phyloP scores from a whole-genome alignment of 2,329 filamentous ascomycete genomes.

The Calonectria hongkongensis region DNA sequence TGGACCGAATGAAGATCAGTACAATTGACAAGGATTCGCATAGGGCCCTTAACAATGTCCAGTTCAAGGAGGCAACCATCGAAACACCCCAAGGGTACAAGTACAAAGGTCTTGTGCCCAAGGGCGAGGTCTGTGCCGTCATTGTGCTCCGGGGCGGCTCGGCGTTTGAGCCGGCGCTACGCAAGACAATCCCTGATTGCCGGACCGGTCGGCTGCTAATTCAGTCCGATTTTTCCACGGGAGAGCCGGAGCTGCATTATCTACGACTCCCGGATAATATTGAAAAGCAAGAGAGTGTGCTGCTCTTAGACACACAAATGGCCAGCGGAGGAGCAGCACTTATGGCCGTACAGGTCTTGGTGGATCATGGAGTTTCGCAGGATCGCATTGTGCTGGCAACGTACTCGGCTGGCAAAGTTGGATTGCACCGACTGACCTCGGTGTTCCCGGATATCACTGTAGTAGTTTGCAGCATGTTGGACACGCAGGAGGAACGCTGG shows the following conservation, averaged over 20 bases:
- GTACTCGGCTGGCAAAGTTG: constrained; percentile 90
- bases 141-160: constrained; percentile 92
- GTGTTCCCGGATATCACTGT: constrained; percentile 93
- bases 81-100: constrained; percentile 81
- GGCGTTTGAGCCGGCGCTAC: constrained; percentile 90
- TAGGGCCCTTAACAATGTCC: constrained; percentile 85
- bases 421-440: constrained; percentile 87
- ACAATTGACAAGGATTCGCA: constrained; percentile 28
- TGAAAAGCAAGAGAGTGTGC: constrained; percentile 83
- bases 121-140: constrained; percentile 88
- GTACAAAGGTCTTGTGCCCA: constrained; percentile 83
- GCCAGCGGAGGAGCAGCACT: constrained; percentile 88
- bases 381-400: constrained; percentile 94
- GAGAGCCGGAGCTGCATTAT: constrained; percentile 95
- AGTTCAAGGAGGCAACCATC: constrained; percentile 79
- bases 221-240: constrained; percentile 88
- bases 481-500: constrained; percentile 91
- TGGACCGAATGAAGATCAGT: not conserved
- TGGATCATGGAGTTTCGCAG: constrained; percentile 92
- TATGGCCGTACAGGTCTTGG: constrained; percentile 97
- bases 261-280: constrained; percentile 86
- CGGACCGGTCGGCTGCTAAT: constrained; percentile 92
- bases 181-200: constrained; percentile 94
- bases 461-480: constrained; percentile 87
- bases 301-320: constrained; percentile 96